Evolutionary conservation across 2,329 filamentous ascomycete genomes (phyloP), one percentile per base, ranked within the genome.

Genomic region (Paramyrothecium roridum): DNA sequence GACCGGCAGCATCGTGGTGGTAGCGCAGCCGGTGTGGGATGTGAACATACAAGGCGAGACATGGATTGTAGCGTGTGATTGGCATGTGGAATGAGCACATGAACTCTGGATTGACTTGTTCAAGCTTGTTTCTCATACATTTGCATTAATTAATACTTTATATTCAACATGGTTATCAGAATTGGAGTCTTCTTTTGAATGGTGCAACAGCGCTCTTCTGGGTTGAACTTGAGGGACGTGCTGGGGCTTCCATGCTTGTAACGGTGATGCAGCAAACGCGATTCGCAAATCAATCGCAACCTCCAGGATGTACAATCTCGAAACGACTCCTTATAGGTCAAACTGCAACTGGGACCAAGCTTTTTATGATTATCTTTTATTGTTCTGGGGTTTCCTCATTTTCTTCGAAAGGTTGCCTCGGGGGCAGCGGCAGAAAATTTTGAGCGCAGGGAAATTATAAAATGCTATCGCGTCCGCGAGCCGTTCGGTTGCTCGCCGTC

Each of bases 41-140:
- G 63, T 75, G 26, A 59, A 66, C 34, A 54, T 76, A 30, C 65
- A 68, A 8, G 71, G 63, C 1, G 56, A 67, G 23, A 50, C 52
- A 20, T 76, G 73, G 73, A 67, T 67, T 17, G 73, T 76, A 3
- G 71, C 66, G 2, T 76, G 74, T 21, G 68, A 76, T 12, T 76
- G 74, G 74, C 62, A 57, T 20, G 61, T 70, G 22, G 57, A 45
- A 43, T 61, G 37, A 65, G 26, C 16, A 37, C 8, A 43, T 43
- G 13, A 43, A 6, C 16, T 43, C 37, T 30, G 26, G 26, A 30
- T 30, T 4, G 10, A 30, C 26, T 30, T 4, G 26, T 30, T 30
- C 26, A 30, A 30, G 10, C 4, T 30, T 10, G 26, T 6, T 30
- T 57, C 26, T 49, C 43, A 17, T 13, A 10, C n/a, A 8, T 16